Conservation (phyloP, 2,329 filamentous ascomycete species). For the Cryphonectria parasitica region DNA sequence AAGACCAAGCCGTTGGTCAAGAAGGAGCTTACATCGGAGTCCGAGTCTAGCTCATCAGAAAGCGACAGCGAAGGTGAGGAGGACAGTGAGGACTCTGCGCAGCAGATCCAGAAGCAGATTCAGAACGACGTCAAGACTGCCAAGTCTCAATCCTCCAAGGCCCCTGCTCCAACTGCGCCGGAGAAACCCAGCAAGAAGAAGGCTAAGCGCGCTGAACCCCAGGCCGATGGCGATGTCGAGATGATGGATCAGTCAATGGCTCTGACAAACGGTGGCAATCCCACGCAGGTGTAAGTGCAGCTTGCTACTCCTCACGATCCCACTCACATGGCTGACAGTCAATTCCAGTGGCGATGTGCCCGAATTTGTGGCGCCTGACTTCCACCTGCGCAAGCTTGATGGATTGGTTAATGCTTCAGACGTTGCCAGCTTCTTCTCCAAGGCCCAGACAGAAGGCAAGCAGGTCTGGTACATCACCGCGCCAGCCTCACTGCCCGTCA, state of each 20-base stretch:
- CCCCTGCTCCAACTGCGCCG: not conserved
- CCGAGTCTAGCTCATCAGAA: constrained; percentile 33
- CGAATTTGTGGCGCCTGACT: constrained; percentile 55
- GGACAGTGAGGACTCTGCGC: constrained; percentile 30
- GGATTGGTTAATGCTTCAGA: constrained; percentile 47
- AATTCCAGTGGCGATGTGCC: constrained; percentile 42
- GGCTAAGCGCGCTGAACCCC: constrained; percentile 12
- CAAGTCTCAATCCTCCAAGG: constrained; percentile 16
- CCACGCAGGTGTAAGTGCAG: constrained; percentile 25
- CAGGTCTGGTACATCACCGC: constrained; percentile 82
- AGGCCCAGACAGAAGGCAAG: constrained; percentile 66
- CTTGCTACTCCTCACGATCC: not conserved
- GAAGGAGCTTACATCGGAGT: constrained; percentile 30
- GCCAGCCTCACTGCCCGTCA: constrained; percentile 70
- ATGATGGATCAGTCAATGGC: constrained; percentile 45
- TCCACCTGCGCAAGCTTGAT: constrained; percentile 56
- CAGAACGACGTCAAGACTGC: constrained; percentile 24
- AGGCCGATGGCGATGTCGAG: constrained; percentile 23
- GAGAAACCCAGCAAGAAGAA: constrained; percentile 21
- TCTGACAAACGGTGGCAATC: constrained; percentile 29
- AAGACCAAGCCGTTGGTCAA: constrained; percentile 30
- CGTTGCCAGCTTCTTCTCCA: constrained; percentile 59
- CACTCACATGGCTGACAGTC: constrained; percentile 12
- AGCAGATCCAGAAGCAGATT: constrained; percentile 26
- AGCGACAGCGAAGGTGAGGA: constrained; percentile 34